phyloP scores from a whole-genome alignment of 2,329 filamentous ascomycete genomes.

The Aschersonia sp. region DNA sequence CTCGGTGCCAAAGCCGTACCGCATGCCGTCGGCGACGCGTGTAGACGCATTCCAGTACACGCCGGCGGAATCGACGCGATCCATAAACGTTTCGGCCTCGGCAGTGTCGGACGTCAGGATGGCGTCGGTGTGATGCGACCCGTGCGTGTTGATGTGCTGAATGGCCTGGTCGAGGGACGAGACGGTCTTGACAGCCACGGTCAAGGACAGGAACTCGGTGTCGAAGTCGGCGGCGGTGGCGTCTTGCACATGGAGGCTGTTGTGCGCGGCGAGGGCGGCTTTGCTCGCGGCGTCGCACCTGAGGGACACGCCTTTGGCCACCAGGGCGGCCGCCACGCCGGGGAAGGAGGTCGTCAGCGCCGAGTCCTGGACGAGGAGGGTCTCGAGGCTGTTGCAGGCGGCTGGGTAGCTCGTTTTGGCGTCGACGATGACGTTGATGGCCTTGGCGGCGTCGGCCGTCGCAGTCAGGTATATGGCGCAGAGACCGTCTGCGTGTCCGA shows the following conservation, averaged over 20 bases:
- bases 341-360: conserved; percentile 57
- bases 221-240: conserved; percentile 60
- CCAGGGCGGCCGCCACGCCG: conserved; percentile 55
- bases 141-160: conserved; percentile 79
- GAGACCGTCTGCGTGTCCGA: conserved; percentile 90
- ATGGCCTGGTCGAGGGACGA: conserved; percentile 56
- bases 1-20: conserved; percentile 95
- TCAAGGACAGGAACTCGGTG: conserved; percentile 80
- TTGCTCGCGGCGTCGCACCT: conserved; percentile 64
- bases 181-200: conserved; percentile 73
- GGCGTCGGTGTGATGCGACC: conserved; percentile 85
- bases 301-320: conserved; percentile 65
- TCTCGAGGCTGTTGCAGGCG: conserved; percentile 91
- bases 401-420: conserved; percentile 91
- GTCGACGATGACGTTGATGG: conserved; percentile 67
- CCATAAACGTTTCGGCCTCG: conserved; percentile 71
- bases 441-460: conserved; percentile 60
- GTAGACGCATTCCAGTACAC: conserved; percentile 97
- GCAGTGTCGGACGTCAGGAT: conserved; percentile 61
- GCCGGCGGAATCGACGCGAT: conserved; percentile 72
- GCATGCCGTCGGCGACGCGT: conserved; percentile 89
- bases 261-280: conserved; percentile 39
- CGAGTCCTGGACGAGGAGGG: conserved; percentile 67
- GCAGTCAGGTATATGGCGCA: conserved; percentile 76
- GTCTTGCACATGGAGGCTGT: conserved; percentile 41